Evolutionary conservation across 805 yeast species (phyloP).

Genomic region (Scheffersomyces spartinae): DNA sequence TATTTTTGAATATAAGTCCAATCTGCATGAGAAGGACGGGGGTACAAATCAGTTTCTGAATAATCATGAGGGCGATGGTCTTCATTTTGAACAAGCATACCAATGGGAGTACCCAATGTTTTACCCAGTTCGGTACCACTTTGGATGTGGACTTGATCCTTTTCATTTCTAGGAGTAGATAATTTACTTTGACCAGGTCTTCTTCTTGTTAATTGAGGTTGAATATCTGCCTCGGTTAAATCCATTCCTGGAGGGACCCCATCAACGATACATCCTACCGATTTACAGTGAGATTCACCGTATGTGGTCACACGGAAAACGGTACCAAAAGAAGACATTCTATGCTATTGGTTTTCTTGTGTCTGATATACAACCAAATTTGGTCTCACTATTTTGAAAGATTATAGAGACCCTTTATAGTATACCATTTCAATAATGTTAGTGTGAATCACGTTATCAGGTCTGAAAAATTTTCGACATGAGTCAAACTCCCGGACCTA

Average conservation of each 20-base stretch:
- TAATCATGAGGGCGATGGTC: constrained; percentile 97
- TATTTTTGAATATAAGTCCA: constrained; percentile 85
- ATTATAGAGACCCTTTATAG: no score
- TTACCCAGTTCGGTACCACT: constrained; percentile 87
- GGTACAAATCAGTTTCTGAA: constrained; percentile 87
- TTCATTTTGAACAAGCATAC: constrained; percentile 83
- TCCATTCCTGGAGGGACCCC: constrained; percentile 96
- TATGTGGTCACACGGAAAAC: constrained; percentile 72
- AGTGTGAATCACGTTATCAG: no score
- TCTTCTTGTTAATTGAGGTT: constrained; percentile 92
- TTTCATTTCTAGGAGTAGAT: constrained; percentile 93
- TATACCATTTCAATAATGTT: no score
- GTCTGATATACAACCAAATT: no score
- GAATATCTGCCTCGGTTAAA: constrained; percentile 77
- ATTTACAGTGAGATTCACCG: constrained; percentile 96
- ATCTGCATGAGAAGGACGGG: constrained; percentile 98
- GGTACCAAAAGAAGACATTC: constrained; percentile 32
- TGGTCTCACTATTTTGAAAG: no score
- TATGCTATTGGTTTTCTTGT: no score
- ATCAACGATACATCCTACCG: constrained; percentile 97
- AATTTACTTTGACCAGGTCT: constrained; percentile 94
- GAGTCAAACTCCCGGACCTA: no score
- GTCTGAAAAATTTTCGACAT: no score
- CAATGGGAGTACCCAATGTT: constrained; percentile 92
- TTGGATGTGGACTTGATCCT: constrained; percentile 86